Evolutionary conservation across 441 rosid species (phyloP), one percentile per base, ranked within the genome.

Genomic region (Gossypium davidsonii): DNA sequence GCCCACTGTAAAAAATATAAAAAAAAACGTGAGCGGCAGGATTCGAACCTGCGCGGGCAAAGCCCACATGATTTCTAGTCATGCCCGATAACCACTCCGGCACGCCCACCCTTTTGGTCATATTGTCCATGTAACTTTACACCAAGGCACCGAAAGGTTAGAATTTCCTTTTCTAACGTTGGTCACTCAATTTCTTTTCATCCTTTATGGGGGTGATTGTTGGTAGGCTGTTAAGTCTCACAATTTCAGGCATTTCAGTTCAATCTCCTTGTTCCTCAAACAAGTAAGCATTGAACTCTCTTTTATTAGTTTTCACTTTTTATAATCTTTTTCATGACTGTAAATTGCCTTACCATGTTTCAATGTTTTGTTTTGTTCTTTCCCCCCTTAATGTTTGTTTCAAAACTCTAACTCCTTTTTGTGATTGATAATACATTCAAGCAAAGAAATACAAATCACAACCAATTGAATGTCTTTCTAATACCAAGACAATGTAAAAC

Each of bases 11-110:
- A 34, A 34, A 25, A 25, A 2, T 4, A 5, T 4, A 34, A 31
- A 5, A 34, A 34, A 31, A 53, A 5, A 0, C 98, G 95, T 90
- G 96, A 62, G 82, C 93, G 87, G 93, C 93, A 89, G 91, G 92
- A 93, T 88, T 88, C 96, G 90, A 92, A 90, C 93, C 92, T 90
- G 93, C 91, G 91, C 90, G 92, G 88, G 90, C 90, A 85, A 3
- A 92, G 94, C 94, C 97, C 97, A 90, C 90, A 91, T 89, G 93
- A 91, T 88, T 94, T 91, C 93, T 88, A 90, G 90, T 88, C 93
- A 89, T 88, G 91, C 93, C 89, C 84, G 83, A 87, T 85, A 84
- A 81, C 87, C 89, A 86, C 87, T 86, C 87, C 84, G 86, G 86
- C 89, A 85, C 85, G 18, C 44, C 49, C 72, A 68, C 72, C 8